Conservation (phyloP, 257 asterid genomes). For the Paraleonurus japonicus region DNA sequence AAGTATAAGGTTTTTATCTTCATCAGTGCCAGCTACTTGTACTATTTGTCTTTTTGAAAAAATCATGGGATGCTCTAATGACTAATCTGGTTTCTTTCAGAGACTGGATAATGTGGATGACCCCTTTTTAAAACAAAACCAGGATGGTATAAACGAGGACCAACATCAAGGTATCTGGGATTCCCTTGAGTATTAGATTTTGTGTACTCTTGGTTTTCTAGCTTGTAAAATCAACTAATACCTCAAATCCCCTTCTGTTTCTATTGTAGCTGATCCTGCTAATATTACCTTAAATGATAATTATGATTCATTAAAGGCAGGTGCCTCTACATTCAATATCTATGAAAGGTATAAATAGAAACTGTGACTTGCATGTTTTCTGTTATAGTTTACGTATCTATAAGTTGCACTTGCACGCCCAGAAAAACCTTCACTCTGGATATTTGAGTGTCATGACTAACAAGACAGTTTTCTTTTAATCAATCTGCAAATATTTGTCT, state of each 20-base stretch:
- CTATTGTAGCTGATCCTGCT: constrained; percentile 63
- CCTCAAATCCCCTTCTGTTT: constrained; percentile 17
- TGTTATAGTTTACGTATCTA: neutral
- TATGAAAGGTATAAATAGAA: constrained; percentile 67
- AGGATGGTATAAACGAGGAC: constrained; percentile 42
- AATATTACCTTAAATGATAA: constrained; percentile 68
- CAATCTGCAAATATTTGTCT: constrained; percentile 16
- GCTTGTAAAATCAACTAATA: constrained; percentile 17
- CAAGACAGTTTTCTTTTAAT: neutral
- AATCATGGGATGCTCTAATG: constrained; percentile 16
- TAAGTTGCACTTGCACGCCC: constrained; percentile 19
- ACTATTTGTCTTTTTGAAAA: neutral
- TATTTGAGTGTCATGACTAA: constrained; percentile 7
- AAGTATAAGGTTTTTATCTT: constrained; percentile 12
- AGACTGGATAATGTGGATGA: constrained; percentile 69
- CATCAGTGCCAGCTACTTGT: constrained; percentile 2
- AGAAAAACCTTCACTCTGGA: constrained; percentile 9
- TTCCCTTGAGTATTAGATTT: constrained; percentile 7
- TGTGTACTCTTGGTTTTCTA: constrained; percentile 13
- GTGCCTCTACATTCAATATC: constrained; percentile 47
- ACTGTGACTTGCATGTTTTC: constrained; percentile 7
- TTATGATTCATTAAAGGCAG: constrained; percentile 48
- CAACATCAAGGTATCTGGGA: constrained; percentile 73
- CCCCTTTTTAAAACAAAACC: constrained; percentile 40
- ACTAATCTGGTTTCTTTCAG: constrained; percentile 39